Base-by-base conservation (phyloP, 345 rosid species). In the Pelargonium nanum region DNA sequence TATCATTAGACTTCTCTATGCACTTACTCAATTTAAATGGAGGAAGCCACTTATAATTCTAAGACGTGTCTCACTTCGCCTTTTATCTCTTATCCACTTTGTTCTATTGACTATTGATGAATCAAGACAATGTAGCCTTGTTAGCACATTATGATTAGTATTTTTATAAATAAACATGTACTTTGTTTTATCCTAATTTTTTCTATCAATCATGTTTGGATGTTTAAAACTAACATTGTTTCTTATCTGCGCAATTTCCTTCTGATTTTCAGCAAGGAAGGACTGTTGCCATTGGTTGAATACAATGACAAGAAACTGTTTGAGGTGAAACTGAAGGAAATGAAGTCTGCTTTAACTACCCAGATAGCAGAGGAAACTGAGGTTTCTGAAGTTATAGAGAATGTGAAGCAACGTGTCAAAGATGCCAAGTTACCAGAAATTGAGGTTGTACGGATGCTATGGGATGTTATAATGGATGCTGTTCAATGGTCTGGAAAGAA, bases 401-500 rank as follows among this genome's bases (percentile, higher is more conserved):
- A 72, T 53, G 92, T 88, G 68, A 93, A 90, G 71, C 96, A 87
- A 52, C 83, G 72, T 54, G 86, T 88, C 28, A 80, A 75, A 66
- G 99, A 94, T 66, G 96, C 95, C 57, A 84, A 85, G 58, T 77
- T 93, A 34, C 97, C 81, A 6, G 95, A 89, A 25, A 60, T 72
- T 57, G 97, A 94, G 77, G 74, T 86, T 24, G 83, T 94, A 60
- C 76, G 95, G 58, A 84, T 86, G 58, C 68, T 88, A 62, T 94
- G 99, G 99, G 96, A 94, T 83, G 85, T 85, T 25, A 57, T 94
- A 60, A 94, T 88, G 97, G 99, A 89, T 80, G 99, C 96, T 68
- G 96, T 94, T 64, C 99, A 87, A 70, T 90, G 97, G 96, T 89
- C 97, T 68, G 97, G 99, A 57, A 90, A 88, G 88, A 94, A 88